A percentile compares a stretch with the other conserved stretches of the same genome.
Evolutionary conservation across 805 yeast species (phyloP).

Genomic region (Wickerhamomyces chaumierensis): DNA sequence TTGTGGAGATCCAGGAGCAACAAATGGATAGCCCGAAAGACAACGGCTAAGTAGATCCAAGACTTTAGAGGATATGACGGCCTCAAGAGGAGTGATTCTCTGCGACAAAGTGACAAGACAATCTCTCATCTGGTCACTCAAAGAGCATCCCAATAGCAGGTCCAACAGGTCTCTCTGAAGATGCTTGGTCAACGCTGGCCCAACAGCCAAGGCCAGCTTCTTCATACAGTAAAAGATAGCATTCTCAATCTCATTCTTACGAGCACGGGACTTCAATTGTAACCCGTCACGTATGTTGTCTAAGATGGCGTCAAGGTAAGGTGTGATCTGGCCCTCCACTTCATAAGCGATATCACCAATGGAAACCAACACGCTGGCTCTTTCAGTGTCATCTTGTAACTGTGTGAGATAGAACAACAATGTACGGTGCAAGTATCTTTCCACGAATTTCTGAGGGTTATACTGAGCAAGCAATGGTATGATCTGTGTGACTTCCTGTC

Average conservation of each 20-base stretch:
- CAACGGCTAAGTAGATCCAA: slow-evolving; percentile 63
- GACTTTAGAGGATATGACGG: slow-evolving; percentile 58
- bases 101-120: slow-evolving; percentile 57
- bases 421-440: slow-evolving; percentile 69
- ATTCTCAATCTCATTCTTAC: slow-evolving; percentile 62
- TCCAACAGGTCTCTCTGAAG: slow-evolving; percentile 73
- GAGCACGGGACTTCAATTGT: slow-evolving; percentile 32
- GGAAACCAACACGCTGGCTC: slow-evolving; percentile 63
- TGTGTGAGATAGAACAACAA: slow-evolving; percentile 69
- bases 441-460: slow-evolving; percentile 64
- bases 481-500: slow-evolving; percentile 77
- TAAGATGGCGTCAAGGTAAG: slow-evolving; percentile 79
- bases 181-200: slow-evolving; percentile 87
- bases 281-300: slow-evolving; percentile 77
- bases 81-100: slow-evolving; percentile 71
- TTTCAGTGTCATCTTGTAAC: slow-evolving; percentile 65
- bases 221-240: slow-evolving; percentile 86
- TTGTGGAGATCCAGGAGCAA: slow-evolving; percentile 79
- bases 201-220: slow-evolving; percentile 77
- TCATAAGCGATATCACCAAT: slow-evolving; percentile 73
- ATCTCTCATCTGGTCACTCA: slow-evolving; percentile 73
- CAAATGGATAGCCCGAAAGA: slow-evolving; percentile 70
- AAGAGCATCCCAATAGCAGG: slow-evolving; percentile 69
- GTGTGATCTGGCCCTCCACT: slow-evolving; percentile 75
- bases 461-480: slow-evolving; percentile 77